A percentile compares a stretch with the other conserved stretches of the same genome.
Conservation (phyloP, 371 early-diverging fungal species). For the Mucor indicus region DNA sequence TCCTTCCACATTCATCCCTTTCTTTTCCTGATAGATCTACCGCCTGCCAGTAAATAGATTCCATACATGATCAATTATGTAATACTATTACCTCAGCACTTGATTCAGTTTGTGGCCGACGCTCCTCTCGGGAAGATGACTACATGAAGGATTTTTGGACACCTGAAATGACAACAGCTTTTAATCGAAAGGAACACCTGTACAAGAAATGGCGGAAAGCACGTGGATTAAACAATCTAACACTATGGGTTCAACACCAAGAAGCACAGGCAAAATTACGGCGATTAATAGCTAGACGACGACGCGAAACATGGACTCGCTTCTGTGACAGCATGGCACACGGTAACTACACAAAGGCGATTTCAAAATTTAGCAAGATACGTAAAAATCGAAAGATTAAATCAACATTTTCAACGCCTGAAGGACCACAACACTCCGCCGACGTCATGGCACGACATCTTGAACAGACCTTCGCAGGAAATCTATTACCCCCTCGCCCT, state of each 20-base stretch:
- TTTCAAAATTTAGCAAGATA: not conserved
- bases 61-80: too few species aligned
- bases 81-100: too few species aligned
- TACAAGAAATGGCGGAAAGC: slow-evolving; percentile 10
- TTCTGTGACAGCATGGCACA: slow-evolving; percentile 6
- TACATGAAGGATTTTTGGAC: not conserved
- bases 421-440: not conserved
- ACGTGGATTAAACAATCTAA: not conserved
- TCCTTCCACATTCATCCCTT: too few species aligned
- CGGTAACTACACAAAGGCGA: slow-evolving; percentile 1
- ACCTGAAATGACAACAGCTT: not conserved
- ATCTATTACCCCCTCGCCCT: not conserved
- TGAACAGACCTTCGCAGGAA: not conserved
- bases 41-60: too few species aligned
- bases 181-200: not conserved
- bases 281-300: not conserved
- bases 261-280: slow-evolving; percentile 7
- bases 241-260: slow-evolving; percentile 13
- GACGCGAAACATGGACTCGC: slow-evolving; percentile 12
- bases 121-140: not conserved
- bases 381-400: not conserved
- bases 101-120: not conserved
- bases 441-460: slow-evolving; percentile 5
- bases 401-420: not conserved
- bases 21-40: too few species aligned